Base-by-base conservation (phyloP, 305 asterid species). In the Rubia tinctorum region DNA sequence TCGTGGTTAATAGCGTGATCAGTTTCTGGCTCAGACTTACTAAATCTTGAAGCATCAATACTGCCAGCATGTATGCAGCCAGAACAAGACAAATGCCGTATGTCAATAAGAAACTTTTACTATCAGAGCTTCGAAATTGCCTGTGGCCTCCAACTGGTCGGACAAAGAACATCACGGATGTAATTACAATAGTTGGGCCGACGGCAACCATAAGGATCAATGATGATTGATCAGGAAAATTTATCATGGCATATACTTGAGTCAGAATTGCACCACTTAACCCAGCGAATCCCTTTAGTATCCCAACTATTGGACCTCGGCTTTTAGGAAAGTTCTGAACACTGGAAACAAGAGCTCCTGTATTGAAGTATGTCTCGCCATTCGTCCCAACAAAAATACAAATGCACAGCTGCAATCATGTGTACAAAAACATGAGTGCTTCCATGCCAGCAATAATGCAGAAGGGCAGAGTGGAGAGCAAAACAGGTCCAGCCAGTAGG, bases 311-410 rank as follows among this genome's bases (percentile, higher is more conserved):
- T 9, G 98, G 97, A 64, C 98, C 98, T 2, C 97, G 91, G 79
- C 82, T 89, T 84, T 88, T 88, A 25, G 98, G 98, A 78, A 93
- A 93, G 85, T 93, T 93, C 77, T 89, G 97, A 55, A 93, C 98
- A 44, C 96, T 85, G 58, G 98, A 89, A 69, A 93, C 98, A 6
- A 89, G 81, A 44, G 98, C 88, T 74, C 87, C 96, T 8, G 98
- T 93, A 66, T 93, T 93, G 91, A 93, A 93, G 87, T 91, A 93
- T 39, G 98, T 93, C 83, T 93, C 98, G 0, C 98, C 98, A 62
- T 93, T 93, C 74, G 98, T 91, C 77, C 96, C 98, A 14, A 93
- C 72, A 53, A 91, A 91, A 77, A 93, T 93, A 47, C 87, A 89
- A 84, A 88, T 69, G 82, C 98, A 93, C 88, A 93, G 88, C 98